Evolutionary conservation across 2,329 filamentous ascomycete species (phyloP).

Genomic region (Cordyceps javanica): DNA sequence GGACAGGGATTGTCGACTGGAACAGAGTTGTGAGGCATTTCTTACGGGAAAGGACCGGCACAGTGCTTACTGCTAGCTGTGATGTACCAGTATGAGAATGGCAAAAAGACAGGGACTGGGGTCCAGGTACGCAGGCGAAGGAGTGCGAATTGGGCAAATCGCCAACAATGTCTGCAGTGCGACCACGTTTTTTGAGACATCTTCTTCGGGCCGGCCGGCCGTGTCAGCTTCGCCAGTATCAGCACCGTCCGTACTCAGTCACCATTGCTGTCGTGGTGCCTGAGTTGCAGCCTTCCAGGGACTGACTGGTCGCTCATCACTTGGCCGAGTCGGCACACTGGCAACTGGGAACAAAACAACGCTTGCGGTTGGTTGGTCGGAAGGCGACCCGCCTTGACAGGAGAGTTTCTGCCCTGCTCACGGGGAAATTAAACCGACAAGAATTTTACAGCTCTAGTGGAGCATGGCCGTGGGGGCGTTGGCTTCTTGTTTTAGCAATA

Average conservation of each 20-base stretch:
- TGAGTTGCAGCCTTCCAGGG: no score
- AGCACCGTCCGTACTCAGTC: background rate
- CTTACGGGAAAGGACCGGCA: no score
- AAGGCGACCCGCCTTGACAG: background rate
- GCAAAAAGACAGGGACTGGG: background rate
- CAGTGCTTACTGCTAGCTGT: no score
- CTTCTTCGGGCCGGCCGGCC: background rate
- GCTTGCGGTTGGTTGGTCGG: background rate
- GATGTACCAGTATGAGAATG: no score
- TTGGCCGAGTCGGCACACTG: no score
- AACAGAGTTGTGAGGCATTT: constrained; percentile 3
- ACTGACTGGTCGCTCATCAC: no score
- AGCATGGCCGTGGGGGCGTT: background rate
- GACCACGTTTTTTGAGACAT: background rate
- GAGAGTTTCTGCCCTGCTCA: background rate
- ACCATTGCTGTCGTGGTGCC: no score
- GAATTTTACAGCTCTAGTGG: background rate
- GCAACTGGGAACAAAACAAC: background rate
- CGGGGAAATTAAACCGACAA: background rate
- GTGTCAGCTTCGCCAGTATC: background rate
- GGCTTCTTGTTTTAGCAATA: background rate
- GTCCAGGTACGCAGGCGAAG: background rate
- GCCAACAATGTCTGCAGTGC: background rate
- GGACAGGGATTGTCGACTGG: background rate
- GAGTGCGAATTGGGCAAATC: background rate